phyloP scores from a whole-genome alignment of 139 green algal species.

The Chlamydomonas incerta region DNA sequence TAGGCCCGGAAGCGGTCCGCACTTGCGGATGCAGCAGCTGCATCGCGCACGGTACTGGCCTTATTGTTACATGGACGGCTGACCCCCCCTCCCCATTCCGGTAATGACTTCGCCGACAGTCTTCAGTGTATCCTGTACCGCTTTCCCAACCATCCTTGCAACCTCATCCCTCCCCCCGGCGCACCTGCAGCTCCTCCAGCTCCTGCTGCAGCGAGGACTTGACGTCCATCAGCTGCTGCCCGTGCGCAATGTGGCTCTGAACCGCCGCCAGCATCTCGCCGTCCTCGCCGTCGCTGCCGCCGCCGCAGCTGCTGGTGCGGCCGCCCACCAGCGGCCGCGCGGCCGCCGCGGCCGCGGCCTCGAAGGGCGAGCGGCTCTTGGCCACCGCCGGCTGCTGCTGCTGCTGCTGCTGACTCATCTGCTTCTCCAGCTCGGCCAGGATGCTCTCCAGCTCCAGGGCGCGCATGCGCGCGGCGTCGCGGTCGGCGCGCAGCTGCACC shows the following conservation, averaged over 20 bases:
- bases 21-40: too few relatives aligned
- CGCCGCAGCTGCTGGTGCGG: too few relatives aligned
- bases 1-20: too few relatives aligned
- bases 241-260: background rate
- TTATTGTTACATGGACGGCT: too few relatives aligned
- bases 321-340: too few relatives aligned
- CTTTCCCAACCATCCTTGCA: background rate
- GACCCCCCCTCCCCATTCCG: too few relatives aligned
- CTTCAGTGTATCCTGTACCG: too few relatives aligned
- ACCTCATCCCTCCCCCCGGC: background rate
- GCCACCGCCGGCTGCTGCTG: background rate
- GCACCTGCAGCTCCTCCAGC: conserved; percentile 30
- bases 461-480: conserved; percentile 9
- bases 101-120: too few relatives aligned
- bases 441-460: conserved; percentile 9
- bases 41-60: too few relatives aligned
- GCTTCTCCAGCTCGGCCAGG: background rate
- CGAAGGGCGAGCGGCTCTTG: background rate
- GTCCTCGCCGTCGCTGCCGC: background rate
- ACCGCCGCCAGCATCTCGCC: background rate
- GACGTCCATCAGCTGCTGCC: conserved; percentile 39
- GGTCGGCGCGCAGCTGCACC: conserved; percentile 9
- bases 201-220: conserved; percentile 21
- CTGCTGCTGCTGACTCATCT: background rate
- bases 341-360: too few relatives aligned